Percentiles rank a stretch among this genome's conserved stretches.
phyloP scores from a whole-genome alignment of 805 yeast species.

The Yueomyces sp. region DNA sequence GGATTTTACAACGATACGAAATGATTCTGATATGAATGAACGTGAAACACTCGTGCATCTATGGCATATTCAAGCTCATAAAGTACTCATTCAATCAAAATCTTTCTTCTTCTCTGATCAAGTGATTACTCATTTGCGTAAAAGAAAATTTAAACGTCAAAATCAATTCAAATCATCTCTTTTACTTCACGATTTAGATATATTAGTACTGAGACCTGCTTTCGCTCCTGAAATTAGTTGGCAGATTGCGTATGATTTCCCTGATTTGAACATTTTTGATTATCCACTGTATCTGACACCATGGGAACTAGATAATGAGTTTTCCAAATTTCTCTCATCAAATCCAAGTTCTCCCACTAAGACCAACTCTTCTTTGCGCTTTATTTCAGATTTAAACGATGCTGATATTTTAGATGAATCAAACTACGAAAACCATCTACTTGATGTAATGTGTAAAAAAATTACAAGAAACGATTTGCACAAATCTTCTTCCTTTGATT shows the following conservation, averaged over 20 bases:
- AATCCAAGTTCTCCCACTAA: background rate
- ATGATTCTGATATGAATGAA: background rate
- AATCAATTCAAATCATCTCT: background rate
- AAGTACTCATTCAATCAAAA: conserved; percentile 12
- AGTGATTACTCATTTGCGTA: conserved; percentile 10
- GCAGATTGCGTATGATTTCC: conserved; percentile 24
- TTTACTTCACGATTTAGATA: background rate
- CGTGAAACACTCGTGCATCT: conserved; percentile 10
- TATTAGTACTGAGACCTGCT: background rate
- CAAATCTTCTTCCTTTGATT: too few relatives aligned
- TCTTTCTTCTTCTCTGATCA: conserved; percentile 18
- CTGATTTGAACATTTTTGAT: conserved; percentile 18
- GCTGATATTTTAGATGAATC: conserved; percentile 3
- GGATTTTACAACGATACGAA: conserved; percentile 9
- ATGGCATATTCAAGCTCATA: conserved; percentile 16
- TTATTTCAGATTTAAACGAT: conserved; percentile 7
- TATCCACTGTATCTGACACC: conserved; percentile 14
- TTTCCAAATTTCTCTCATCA: background rate
- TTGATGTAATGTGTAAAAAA: conserved; percentile 13
- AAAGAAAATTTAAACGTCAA: conserved; percentile 6
- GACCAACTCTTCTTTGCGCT: conserved; percentile 1
- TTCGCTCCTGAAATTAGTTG: conserved; percentile 7
- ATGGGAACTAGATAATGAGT: conserved; percentile 4
- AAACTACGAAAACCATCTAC: conserved; percentile 6
- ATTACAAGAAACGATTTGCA: too few relatives aligned